Evolutionary conservation across 148 eudicot genomes (phyloP), one percentile per base, ranked within the genome.

Genomic region (Polygonum aviculare): DNA sequence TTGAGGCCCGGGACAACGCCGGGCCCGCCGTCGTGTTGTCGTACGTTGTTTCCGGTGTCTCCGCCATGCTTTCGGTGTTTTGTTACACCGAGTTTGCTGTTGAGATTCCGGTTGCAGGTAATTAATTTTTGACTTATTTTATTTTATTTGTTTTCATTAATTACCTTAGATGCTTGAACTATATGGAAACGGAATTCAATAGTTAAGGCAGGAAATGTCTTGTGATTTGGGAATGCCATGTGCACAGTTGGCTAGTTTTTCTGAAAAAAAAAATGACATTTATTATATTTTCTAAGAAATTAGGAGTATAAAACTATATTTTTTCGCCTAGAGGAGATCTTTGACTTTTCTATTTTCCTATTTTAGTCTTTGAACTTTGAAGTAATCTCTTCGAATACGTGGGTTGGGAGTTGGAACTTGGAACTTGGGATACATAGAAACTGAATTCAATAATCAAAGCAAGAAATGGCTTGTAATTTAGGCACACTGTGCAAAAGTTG

Each of bases 71-170:
- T 1, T 87, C 94, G 0, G 94, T 90, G 16, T 81, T 90, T 19
- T 88, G 94, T 78, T 90, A 90, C 82, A 87, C 92, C 0, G 94
- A 90, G 77, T 90, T 90, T 63, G 87, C 92, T 1, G 88, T 90
- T 35, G 94, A 90, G 75, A 81, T 90, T 48, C 94, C 94, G 3
- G 91, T 88, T 26, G 94, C 83, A 74, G 83, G 83, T 80, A 50
- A 15, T 10, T 60, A 11, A 54, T 54, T 26, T 54, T 54, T 50
- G 55, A 50, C 54, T 12, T 50, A 9, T 54, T 54, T 54, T 50
- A 9, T 14, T 52, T 54, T n/a, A 2, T 54, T 54, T n/a, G 7
- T 2, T 2, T 54, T 54, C 9, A n/a, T 1, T n/a, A 4, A 4
- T 3, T 14, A 50, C 9, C 7, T 40, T 40, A 40, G 9, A 10